Evolutionary conservation across 169 alveolate genomes (phyloP).

Genomic region (Eimeria sp.): DNA sequence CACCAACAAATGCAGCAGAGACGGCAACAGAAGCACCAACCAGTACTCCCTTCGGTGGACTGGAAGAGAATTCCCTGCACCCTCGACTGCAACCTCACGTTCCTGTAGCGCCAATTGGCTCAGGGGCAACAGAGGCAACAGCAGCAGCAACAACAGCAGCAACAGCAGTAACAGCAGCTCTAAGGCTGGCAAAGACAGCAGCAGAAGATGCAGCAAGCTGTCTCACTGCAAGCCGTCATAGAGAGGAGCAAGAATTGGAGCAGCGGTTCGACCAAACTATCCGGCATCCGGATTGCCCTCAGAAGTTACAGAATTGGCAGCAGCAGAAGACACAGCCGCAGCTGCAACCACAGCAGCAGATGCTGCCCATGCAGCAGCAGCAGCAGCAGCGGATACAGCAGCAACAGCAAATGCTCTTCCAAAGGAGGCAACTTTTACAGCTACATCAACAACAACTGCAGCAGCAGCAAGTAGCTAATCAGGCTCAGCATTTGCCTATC

Average conservation of each 20-base stretch:
- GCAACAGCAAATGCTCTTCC: conserved; percentile 26
- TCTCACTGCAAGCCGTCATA: neutral
- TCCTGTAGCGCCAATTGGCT: neutral
- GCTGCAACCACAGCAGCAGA: neutral
- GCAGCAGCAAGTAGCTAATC: conserved; percentile 26
- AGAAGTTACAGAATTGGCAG: neutral
- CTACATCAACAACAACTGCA: conserved; percentile 49
- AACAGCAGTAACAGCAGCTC: conserved; percentile 23
- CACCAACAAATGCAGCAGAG: conserved; percentile 25
- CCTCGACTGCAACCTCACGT: neutral
- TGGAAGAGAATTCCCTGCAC: neutral
- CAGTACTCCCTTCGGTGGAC: neutral
- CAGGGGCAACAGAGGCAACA: conserved; percentile 13
- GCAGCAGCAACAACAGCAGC: conserved; percentile 45
- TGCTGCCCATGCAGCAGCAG: conserved; percentile 14
- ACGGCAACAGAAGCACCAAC: conserved; percentile 12
- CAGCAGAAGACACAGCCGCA: conserved; percentile 25
- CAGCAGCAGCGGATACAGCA: conserved; percentile 17
- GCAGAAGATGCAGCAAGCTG: neutral
- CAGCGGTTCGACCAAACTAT: neutral
- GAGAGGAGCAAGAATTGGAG: neutral
- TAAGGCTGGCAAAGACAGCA: neutral
- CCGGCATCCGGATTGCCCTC: neutral
- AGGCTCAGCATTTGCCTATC: conserved; percentile 14
- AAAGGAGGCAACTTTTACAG: conserved; percentile 37